These are phyloP conservation scores for Colletotrichum liriopes DNA, from an alignment of 2,329 filamentous ascomycete genomes.

Conservation along the genomic window DNA sequence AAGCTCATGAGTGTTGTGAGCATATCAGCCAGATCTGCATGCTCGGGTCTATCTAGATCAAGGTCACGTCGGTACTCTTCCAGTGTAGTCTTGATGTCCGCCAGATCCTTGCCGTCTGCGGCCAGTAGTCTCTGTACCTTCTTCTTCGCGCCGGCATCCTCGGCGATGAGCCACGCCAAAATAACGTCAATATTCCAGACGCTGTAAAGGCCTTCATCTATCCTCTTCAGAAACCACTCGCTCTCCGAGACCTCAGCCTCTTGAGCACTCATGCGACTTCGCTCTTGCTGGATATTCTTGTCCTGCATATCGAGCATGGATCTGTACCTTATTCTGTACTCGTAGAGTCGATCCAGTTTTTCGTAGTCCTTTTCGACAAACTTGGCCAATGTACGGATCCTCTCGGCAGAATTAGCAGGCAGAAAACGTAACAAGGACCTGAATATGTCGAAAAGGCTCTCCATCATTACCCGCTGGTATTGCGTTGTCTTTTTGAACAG, in stretches of 20 bases:
- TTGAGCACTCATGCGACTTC: conserved; percentile 57
- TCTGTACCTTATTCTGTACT: conserved; percentile 80
- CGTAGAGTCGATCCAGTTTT: conserved; percentile 82
- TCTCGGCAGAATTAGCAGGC: conserved; percentile 81
- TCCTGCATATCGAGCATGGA: conserved; percentile 75
- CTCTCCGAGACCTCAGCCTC: conserved; percentile 74
- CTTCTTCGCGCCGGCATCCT: conserved; percentile 82
- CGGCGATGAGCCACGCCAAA: conserved; percentile 91
- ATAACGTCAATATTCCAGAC: conserved; percentile 88
- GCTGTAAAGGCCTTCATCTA: conserved; percentile 89
- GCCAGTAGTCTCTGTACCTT: conserved; percentile 76
- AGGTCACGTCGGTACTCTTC: conserved; percentile 70
- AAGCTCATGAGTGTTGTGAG: conserved; percentile 67
- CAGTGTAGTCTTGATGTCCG: conserved; percentile 76
- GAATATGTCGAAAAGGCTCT: conserved; percentile 86
- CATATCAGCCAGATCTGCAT: conserved; percentile 72
- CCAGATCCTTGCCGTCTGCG: conserved; percentile 77
- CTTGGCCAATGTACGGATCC: conserved; percentile 91
- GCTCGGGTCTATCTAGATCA: conserved; percentile 71
- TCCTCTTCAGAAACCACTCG: conserved; percentile 80
- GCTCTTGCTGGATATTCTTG: conserved; percentile 66
- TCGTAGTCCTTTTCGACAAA: conserved; percentile 96
- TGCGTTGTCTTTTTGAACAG: conserved; percentile 83
- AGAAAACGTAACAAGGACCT: conserved; percentile 85
- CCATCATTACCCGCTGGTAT: conserved; percentile 53